Evolutionary conservation across 2,329 filamentous ascomycete species (phyloP), one percentile per base, ranked within the genome.

Genomic region (Exserohilum turcica): DNA sequence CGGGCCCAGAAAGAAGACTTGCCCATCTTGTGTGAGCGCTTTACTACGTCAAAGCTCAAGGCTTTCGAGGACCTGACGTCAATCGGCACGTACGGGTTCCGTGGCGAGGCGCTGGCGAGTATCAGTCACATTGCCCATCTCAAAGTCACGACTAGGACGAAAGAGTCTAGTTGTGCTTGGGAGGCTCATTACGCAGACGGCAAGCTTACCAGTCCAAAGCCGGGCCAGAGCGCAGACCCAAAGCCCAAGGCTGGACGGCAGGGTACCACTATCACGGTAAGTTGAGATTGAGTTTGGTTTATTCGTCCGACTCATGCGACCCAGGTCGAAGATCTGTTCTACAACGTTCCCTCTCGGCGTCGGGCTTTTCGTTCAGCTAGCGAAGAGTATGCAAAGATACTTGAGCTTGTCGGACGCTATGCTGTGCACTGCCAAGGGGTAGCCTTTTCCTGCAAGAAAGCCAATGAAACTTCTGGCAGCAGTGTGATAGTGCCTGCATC

Each of bases 61-160:
- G 85, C 86, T 5, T 99, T 99, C 63, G 93, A 97, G 73, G 94
- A 99, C 72, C 80, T 99, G 42, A 86, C 86, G 35, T 90, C 87
- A 4, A 97, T 99, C 60, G 88, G 87, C 44, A 97, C 94, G 1
- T 99, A 99, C 74, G 94, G 94, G n/a, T 99, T 99, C 70, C 89
- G 94, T 47, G 94, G 94, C 49, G 94, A 99, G 76, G 94, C 94
- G 3, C 78, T 99, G 48, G 94, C 94, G 12, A 97, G 94, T 76
- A 99, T 99, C 73, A 97, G 93, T 70, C 94, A 99, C 72, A 97
- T 99, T 65, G 93, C 95, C 29, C 95, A 99, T 78, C 82, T 99
- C 18, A 91, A 88, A 3, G 91, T 99, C 37, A 97, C 93, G 1
- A 99, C 95, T 6, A 95, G 92, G 73, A 97, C 92, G 1, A 88